Base-by-base conservation (phyloP, 1,139 yeast genomes). In the Geotrichum australiense region DNA sequence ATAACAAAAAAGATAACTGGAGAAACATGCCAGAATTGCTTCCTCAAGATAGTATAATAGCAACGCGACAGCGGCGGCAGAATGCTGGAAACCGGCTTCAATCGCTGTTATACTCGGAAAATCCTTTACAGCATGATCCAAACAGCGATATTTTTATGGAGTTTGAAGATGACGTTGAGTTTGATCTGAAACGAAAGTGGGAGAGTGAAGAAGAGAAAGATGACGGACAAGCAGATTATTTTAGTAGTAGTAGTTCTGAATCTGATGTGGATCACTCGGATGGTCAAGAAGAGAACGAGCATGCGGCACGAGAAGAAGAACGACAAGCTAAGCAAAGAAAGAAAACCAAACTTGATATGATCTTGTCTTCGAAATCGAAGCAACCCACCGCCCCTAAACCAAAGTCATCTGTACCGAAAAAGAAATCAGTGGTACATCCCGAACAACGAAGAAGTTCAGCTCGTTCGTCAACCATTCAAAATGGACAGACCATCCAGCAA, bases 1-100 rank as follows among this genome's bases (percentile, higher is more conserved):
- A n/a, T 18, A 16, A 20, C 12, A 5, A 16, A n/a, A 36, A 36
- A 26, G n/a, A 12, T 8, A 19, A 24, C 7, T 5, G n/a, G 20
- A 20, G 22, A 20, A 28, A 29, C 21, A 16, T 19, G 21, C 23
- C 25, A 18, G 34, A 34, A 16, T 15, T 28, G 18, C 32, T 25
- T 11, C 31, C 14, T 20, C 25, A 37, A 22, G 46, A 42, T 12
- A 45, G 48, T 20, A 45, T 45, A 27, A 45, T 82, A 53, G 77
- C 84, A 11, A 80, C 93, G 4, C 73, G 96, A 49, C 66, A 78
- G 45, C 71, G 87, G 50, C 76, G 99, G 41, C 64, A 86, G 38
- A 91, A 91, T 63, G 98, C 98, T 1, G 99, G 99, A 8, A 81
- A 86, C 41, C 70, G 93, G 45, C 68, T 91, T 56, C 76, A 77